phyloP scores from a whole-genome alignment of 495 filamentous ascomycete genomes.

The Recurvomyces mirabilis region DNA sequence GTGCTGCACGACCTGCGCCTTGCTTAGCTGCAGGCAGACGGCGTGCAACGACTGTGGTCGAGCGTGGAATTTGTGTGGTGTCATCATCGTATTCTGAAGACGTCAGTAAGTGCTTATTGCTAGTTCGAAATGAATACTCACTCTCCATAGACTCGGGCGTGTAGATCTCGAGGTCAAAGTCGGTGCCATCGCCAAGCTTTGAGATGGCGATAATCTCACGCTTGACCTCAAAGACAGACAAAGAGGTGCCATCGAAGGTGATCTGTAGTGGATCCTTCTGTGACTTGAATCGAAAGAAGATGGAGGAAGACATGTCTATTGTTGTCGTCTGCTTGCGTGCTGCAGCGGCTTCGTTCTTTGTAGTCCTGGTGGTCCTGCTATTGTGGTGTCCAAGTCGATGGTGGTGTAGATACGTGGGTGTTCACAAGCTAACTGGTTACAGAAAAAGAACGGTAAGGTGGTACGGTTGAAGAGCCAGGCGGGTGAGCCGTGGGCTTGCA shows the following conservation, averaged over 20 bases:
- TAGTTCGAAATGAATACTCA: conserved; percentile 36
- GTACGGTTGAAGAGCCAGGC: conserved; percentile 15
- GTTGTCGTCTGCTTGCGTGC: too few species aligned
- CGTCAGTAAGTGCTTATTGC: conserved; percentile 1
- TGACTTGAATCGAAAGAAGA: conserved; percentile 99
- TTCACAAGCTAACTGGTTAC: not conserved
- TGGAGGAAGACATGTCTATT: too few species aligned
- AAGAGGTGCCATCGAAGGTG: conserved; percentile 94
- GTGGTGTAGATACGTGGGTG: too few species aligned
- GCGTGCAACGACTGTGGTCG: conserved; percentile 82
- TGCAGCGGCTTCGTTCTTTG: too few species aligned
- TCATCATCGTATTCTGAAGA: conserved; percentile 86
- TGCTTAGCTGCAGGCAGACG: conserved; percentile 71
- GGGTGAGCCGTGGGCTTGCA: not conserved
- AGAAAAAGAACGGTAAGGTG: conserved; percentile 10
- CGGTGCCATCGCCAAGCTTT: conserved; percentile 86
- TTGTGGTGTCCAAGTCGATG: too few species aligned
- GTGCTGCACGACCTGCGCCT: conserved; percentile 76
- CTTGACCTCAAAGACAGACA: conserved; percentile 97
- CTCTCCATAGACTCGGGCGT: conserved; percentile 85
- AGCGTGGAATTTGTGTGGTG: conserved; percentile 85
- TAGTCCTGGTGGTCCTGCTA: not conserved
- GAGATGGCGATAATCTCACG: conserved; percentile 92
- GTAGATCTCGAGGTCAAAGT: conserved; percentile 91
- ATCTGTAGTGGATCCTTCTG: conserved; percentile 90